Evolutionary conservation across 2,329 filamentous ascomycete species (phyloP).

Genomic region (Alternaria atra): DNA sequence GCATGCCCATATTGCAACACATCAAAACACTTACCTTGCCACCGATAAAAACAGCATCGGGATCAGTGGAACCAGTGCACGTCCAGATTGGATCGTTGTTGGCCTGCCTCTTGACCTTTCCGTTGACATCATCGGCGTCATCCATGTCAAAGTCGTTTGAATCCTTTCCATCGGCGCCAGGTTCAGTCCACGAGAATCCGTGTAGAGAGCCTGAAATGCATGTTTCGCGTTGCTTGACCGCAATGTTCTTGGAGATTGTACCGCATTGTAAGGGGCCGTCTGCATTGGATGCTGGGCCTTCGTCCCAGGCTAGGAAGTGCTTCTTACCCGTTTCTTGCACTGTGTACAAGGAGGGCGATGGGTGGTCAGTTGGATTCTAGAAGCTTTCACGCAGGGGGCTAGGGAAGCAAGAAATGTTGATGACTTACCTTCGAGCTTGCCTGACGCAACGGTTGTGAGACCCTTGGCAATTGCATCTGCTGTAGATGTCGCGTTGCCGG

Average conservation of each 20-base stretch:
- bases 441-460: neutral
- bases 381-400: too few relatives aligned
- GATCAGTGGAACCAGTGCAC: neutral
- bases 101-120: neutral
- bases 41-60: neutral
- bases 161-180: neutral
- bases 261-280: constrained; percentile 6
- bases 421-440: neutral
- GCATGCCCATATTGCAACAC: too few relatives aligned
- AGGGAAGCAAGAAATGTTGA: too few relatives aligned
- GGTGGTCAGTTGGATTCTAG: neutral
- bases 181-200: constrained; percentile 4
- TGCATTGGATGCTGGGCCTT: neutral
- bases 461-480: neutral
- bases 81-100: neutral
- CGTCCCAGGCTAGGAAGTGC: constrained; percentile 1
- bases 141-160: neutral
- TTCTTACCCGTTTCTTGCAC: neutral
- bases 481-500: neutral
- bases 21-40: neutral
- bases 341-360: too few relatives aligned
- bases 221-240: neutral
- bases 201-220: neutral
- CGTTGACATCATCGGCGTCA: neutral
- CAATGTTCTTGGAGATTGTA: neutral